phyloP scores from a whole-genome alignment of 2,329 filamentous ascomycete genomes.

The Xylogone sp. region DNA sequence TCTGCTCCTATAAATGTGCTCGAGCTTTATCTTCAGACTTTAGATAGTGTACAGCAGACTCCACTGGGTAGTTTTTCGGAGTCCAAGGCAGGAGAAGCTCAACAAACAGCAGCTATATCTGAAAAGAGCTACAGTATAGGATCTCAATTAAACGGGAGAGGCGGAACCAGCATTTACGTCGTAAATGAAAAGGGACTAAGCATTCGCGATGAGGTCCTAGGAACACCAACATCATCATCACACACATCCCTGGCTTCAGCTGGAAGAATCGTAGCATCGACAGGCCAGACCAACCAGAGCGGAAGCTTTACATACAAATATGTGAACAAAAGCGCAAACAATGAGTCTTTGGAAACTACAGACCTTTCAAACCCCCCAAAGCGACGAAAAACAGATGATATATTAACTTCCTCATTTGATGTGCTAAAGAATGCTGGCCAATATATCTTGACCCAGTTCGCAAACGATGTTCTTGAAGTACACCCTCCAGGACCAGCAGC shows the following conservation, averaged over 20 bases:
- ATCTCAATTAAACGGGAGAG: too few relatives aligned
- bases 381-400: neutral
- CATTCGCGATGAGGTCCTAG: neutral
- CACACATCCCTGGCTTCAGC: neutral
- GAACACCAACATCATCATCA: neutral
- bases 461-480: conserved; percentile 39
- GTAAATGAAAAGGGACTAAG: too few relatives aligned
- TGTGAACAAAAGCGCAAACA: neutral
- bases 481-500: conserved; percentile 50
- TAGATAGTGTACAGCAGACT: conserved; percentile 21
- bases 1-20: conserved; percentile 48
- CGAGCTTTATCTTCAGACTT: conserved; percentile 42
- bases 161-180: too few relatives aligned
- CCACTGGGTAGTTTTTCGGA: neutral
- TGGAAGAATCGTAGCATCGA: neutral
- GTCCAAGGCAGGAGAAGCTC: neutral
- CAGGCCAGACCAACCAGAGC: neutral
- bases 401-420: neutral
- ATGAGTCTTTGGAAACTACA: neutral
- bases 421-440: neutral
- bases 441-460: neutral
- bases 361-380: neutral
- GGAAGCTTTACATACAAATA: neutral
- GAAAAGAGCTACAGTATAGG: too few relatives aligned
- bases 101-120: too few relatives aligned